Conservation (phyloP, 768 basidiomycete genomes). For the Mycena belliarum region DNA sequence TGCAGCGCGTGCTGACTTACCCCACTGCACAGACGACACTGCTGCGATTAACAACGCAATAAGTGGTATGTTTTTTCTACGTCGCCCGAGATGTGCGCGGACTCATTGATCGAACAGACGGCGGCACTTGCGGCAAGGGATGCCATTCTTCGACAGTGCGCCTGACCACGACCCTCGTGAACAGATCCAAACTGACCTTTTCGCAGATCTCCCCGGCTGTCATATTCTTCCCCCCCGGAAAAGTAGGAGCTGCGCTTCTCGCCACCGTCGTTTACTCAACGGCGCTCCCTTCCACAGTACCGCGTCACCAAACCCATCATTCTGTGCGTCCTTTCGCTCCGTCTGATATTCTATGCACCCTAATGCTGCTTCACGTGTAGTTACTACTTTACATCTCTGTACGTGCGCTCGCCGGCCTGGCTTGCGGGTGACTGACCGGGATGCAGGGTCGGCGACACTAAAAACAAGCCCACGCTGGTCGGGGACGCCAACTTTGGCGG, state of each 20-base stretch:
- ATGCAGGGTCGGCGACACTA: neutral
- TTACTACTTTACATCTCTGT: slow-evolving; percentile 9
- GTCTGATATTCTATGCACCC: no score
- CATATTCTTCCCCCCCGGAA: slow-evolving; percentile 10
- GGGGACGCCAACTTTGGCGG: slow-evolving; percentile 33
- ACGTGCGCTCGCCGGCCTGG: neutral
- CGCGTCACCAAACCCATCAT: slow-evolving; percentile 4
- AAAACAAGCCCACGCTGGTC: neutral
- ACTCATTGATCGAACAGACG: no score
- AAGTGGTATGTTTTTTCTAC: no score
- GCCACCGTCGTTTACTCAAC: neutral
- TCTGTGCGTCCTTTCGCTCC: neutral
- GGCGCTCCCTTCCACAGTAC: neutral
- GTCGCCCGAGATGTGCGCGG: no score
- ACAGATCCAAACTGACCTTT: no score
- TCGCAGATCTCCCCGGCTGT: slow-evolving; percentile 7
- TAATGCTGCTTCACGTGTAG: no score
- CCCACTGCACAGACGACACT: no score
- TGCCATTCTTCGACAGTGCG: no score
- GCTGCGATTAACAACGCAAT: no score
- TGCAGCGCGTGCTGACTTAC: no score
- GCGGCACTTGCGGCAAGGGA: no score
- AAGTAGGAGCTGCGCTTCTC: neutral
- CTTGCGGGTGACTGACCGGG: neutral
- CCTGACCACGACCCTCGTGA: no score